Conservation (phyloP, 192 early-diverging fungal genomes). For the Coemansia reversa region DNA sequence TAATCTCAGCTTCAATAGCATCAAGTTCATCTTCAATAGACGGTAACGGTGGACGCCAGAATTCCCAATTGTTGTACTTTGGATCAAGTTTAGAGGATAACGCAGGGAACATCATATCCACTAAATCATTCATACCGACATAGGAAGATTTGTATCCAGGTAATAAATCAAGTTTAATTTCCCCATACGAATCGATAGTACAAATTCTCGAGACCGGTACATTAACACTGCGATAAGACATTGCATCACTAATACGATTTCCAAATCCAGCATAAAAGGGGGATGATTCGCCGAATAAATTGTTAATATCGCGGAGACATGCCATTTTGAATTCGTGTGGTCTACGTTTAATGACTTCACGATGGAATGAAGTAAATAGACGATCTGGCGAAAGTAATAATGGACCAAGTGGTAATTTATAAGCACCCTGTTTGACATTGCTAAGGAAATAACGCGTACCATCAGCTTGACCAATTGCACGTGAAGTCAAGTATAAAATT, state of each 20-base stretch:
- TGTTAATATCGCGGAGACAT: constrained; percentile 86
- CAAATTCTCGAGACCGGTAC: constrained; percentile 93
- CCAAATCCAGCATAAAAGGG: constrained; percentile 98
- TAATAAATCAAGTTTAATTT: constrained; percentile 88
- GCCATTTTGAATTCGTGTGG: constrained; percentile 98
- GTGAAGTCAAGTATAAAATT: constrained; percentile 89
- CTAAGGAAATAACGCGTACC: constrained; percentile 89
- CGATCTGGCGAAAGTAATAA: constrained; percentile 95
- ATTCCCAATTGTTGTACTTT: constrained; percentile 84
- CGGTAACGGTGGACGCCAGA: constrained; percentile 61
- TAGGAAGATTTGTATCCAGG: constrained; percentile 84
- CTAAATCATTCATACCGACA: constrained; percentile 85
- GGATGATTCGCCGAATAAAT: constrained; percentile 74
- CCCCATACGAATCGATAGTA: constrained; percentile 90
- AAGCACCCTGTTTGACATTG: constrained; percentile 84
- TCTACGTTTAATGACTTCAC: constrained; percentile 91
- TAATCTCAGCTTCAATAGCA: constrained; percentile 14
- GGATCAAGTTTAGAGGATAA: constrained; percentile 60
- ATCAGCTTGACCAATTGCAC: constrained; percentile 93
- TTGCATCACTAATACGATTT: constrained; percentile 95
- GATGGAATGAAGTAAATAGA: constrained; percentile 87
- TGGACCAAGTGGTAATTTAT: constrained; percentile 89
- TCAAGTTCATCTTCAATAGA: constrained; percentile 38
- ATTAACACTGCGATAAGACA: constrained; percentile 92
- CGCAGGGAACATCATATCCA: constrained; percentile 92